Conservation (phyloP, 345 rosid species). For the Brassica juncea region DNA sequence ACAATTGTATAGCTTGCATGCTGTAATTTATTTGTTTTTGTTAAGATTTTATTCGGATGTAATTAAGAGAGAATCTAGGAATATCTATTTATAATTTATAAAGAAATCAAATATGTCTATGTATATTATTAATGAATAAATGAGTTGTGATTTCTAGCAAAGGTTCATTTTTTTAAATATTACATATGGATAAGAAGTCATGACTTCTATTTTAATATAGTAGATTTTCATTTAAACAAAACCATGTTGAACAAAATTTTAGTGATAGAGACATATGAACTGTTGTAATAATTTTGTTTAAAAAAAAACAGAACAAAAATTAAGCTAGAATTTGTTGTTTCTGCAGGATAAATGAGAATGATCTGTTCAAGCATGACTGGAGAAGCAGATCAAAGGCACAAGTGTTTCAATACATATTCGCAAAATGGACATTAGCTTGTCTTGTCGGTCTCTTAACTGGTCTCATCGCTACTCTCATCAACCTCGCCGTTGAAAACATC, state of each 20-base stretch:
- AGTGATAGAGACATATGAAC: constrained; percentile 23
- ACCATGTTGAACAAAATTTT: background rate
- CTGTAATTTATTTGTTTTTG: too few species aligned
- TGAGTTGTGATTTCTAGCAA: too few species aligned
- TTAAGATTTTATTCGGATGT: too few species aligned
- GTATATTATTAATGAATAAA: too few species aligned
- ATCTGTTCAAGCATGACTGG: constrained; percentile 95
- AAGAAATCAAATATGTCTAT: too few species aligned
- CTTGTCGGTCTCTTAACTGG: constrained; percentile 88
- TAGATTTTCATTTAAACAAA: background rate
- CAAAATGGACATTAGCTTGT: constrained; percentile 79
- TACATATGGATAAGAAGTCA: too few species aligned
- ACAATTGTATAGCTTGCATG: too few species aligned
- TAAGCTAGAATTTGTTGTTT: background rate
- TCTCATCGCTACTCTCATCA: constrained; percentile 77
- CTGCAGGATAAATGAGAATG: constrained; percentile 88
- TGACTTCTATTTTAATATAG: too few species aligned
- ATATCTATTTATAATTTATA: too few species aligned
- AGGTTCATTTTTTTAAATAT: too few species aligned
- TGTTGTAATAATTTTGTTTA: background rate
- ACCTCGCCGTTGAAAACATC: constrained; percentile 85
- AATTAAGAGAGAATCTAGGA: too few species aligned
- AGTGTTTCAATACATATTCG: constrained; percentile 77
- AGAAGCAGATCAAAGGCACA: constrained; percentile 81
- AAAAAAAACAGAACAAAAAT: background rate